Evolutionary conservation across 2,329 filamentous ascomycete genomes (phyloP).

Genomic region (Penicillium sp.): DNA sequence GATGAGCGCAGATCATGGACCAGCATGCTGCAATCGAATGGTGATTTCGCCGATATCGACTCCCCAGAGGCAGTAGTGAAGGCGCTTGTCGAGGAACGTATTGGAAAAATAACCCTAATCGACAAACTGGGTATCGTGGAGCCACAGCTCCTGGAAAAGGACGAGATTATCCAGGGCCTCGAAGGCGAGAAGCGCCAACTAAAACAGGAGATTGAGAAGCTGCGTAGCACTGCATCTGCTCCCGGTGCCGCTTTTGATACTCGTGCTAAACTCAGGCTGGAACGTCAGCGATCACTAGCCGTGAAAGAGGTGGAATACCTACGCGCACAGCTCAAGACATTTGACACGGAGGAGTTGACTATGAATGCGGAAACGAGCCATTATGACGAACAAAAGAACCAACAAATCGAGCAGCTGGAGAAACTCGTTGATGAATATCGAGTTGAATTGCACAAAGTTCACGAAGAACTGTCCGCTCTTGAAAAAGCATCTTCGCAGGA

Average conservation of each 20-base stretch:
- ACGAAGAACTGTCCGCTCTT: conserved; percentile 66
- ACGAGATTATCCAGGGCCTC: conserved; percentile 67
- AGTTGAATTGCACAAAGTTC: conserved; percentile 68
- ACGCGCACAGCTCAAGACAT: conserved; percentile 82
- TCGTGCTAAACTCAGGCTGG: conserved; percentile 68
- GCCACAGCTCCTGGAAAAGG: conserved; percentile 72
- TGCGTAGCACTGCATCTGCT: conserved; percentile 49
- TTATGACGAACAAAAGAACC: conserved; percentile 69
- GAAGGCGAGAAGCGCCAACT: conserved; percentile 66
- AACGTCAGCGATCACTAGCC: conserved; percentile 79
- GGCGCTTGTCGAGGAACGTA: conserved; percentile 75
- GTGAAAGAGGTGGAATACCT: conserved; percentile 93
- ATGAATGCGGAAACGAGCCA: conserved; percentile 67
- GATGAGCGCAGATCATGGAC: conserved; percentile 86
- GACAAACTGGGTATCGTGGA: conserved; percentile 76
- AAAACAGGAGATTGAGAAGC: conserved; percentile 65
- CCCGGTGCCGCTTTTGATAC: conserved; percentile 52
- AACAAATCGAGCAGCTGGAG: conserved; percentile 77
- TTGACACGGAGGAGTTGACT: conserved; percentile 82
- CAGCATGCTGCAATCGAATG: conserved; percentile 71
- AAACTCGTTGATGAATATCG: conserved; percentile 84
- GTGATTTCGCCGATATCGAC: conserved; percentile 67
- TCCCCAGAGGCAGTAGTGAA: conserved; percentile 83
- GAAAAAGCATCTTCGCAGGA: conserved; percentile 45
- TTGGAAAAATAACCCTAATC: conserved; percentile 74